A percentile compares a stretch with the other conserved stretches of the same genome.
These are phyloP conservation scores for Sisymbrium altissimum DNA, from an alignment of 345 rosid genomes.

Conservation along the genomic window DNA sequence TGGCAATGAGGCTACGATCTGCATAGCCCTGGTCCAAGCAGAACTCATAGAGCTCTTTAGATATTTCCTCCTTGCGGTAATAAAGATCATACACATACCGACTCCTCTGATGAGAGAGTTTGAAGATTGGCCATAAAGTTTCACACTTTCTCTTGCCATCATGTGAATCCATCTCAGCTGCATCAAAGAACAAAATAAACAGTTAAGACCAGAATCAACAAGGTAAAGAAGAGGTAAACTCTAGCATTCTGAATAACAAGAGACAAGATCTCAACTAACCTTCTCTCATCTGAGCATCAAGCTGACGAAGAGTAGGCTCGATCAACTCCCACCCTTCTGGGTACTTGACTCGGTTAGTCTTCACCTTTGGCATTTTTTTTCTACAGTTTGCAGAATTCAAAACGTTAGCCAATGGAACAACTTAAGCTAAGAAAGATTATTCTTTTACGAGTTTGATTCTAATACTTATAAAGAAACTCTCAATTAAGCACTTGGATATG, in stretches of 20 bases:
- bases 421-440: no score
- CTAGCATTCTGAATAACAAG: neutral
- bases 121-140: constrained; percentile 74
- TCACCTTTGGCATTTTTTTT: constrained; percentile 64
- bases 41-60: constrained; percentile 72
- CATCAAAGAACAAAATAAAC: neutral
- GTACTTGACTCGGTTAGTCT: constrained; percentile 57
- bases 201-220: neutral
- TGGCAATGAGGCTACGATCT: constrained; percentile 61
- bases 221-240: neutral
- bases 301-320: constrained; percentile 69
- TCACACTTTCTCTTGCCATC: constrained; percentile 86
- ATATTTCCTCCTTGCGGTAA: constrained; percentile 61
- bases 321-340: constrained; percentile 86
- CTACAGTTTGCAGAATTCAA: neutral
- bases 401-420: neutral
- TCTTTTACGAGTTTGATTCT: no score
- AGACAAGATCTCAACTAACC: constrained; percentile 31
- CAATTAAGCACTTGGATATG: no score
- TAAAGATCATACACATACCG: constrained; percentile 69
- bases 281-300: constrained; percentile 79
- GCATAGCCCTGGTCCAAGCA: constrained; percentile 76
- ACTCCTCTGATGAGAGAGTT: constrained; percentile 77
- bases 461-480: no score
- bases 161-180: constrained; percentile 79